phyloP scores from a whole-genome alignment of 1,139 yeast species.

The Kurtzmaniella quercitrusa region DNA sequence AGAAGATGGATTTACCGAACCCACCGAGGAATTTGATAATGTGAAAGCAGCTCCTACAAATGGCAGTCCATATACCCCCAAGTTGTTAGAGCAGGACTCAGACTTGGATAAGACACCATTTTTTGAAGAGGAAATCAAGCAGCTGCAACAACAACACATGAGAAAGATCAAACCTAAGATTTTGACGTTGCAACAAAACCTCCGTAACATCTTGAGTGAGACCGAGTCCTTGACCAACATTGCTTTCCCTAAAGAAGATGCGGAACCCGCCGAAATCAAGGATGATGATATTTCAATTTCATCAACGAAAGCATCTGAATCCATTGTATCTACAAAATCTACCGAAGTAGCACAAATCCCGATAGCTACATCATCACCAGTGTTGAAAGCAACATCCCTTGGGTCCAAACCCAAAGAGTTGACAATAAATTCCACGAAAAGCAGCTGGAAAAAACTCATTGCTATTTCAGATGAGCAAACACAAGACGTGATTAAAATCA shows the following conservation, averaged over 20 bases:
- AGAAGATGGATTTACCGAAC: not conserved
- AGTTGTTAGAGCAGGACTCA: not conserved
- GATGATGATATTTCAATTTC: not conserved
- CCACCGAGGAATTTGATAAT: not conserved
- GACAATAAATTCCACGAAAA: not conserved
- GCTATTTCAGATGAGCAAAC: not conserved
- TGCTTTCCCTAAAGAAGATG: too few species aligned
- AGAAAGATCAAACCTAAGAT: not conserved
- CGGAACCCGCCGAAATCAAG: too few species aligned
- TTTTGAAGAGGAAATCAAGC: not conserved
- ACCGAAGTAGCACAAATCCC: not conserved
- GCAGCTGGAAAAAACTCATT: not conserved
- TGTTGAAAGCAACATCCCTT: not conserved
- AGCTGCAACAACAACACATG: not conserved
- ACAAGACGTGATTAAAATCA: not conserved
- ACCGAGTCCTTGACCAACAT: not conserved
- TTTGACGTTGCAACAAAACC: not conserved
- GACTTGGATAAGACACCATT: not conserved
- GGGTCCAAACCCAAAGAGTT: not conserved
- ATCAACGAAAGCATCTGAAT: too few species aligned
- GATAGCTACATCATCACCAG: slow-evolving; percentile 2
- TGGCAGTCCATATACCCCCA: not conserved
- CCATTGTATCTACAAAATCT: too few species aligned
- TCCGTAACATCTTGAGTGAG: not conserved
- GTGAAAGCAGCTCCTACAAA: not conserved